A percentile compares a stretch with the other conserved stretches of the same genome.
Evolutionary conservation across 108 stramenopile genomes (phyloP).

Genomic region (Skeletonema tropicum): DNA sequence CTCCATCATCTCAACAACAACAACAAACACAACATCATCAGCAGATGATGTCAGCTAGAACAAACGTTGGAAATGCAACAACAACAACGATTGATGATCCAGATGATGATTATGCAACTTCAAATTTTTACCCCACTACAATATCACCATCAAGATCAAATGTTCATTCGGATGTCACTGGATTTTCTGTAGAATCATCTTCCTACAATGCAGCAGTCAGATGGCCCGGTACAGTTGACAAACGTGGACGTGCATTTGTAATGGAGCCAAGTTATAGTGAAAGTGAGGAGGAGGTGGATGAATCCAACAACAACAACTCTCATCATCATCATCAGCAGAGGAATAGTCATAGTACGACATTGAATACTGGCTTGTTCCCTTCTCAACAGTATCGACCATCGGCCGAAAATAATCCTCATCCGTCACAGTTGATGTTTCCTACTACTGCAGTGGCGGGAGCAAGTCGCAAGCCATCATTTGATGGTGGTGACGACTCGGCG

Average conservation of each 20-base stretch:
- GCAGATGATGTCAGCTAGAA: neutral
- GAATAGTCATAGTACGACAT: constrained; percentile 15
- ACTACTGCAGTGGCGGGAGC: neutral
- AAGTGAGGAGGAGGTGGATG: constrained; percentile 48
- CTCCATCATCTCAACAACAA: neutral
- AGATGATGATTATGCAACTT: neutral
- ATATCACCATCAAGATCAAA: constrained; percentile 45
- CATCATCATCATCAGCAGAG: neutral
- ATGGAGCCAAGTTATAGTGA: constrained; percentile 75
- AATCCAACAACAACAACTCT: neutral
- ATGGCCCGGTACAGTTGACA: constrained; percentile 86
- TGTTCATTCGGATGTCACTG: constrained; percentile 36
- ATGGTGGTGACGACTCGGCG: constrained; percentile 23
- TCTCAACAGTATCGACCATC: neutral
- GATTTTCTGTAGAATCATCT: constrained; percentile 41
- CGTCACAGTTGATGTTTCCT: constrained; percentile 9
- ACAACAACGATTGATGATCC: neutral
- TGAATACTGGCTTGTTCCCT: neutral
- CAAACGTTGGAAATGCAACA: neutral
- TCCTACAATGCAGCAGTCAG: constrained; percentile 53
- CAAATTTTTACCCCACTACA: neutral
- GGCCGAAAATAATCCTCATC: too few species aligned
- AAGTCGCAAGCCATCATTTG: constrained; percentile 6
- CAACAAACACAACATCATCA: neutral
- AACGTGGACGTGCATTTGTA: constrained; percentile 49